A percentile compares a stretch with the other conserved stretches of the same genome.
phyloP scores from a whole-genome alignment of 371 early-diverging fungal species.

The Apophysomyces trapeziformis region DNA sequence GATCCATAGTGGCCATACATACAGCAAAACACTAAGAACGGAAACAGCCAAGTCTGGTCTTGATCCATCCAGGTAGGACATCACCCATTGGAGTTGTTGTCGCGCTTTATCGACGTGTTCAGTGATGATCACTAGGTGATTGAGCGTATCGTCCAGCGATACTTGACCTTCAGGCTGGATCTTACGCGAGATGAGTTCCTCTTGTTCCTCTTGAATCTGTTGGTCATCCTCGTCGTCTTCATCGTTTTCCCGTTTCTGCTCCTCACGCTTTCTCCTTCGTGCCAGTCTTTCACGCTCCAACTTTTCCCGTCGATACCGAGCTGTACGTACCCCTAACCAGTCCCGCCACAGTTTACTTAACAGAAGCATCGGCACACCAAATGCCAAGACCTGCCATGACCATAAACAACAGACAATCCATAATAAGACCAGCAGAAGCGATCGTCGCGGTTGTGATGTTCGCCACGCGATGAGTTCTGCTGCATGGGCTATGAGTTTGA shows the following conservation, averaged over 20 bases:
- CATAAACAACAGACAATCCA: slow-evolving; percentile 39
- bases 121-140: slow-evolving; percentile 34
- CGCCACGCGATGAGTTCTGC: slow-evolving; percentile 30
- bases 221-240: slow-evolving; percentile 26
- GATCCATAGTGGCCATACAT: slow-evolving; percentile 40
- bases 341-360: slow-evolving; percentile 30
- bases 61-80: slow-evolving; percentile 30
- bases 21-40: slow-evolving; percentile 30
- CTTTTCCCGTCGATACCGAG: slow-evolving; percentile 29
- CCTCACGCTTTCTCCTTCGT: slow-evolving; percentile 20
- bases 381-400: slow-evolving; percentile 34
- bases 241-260: slow-evolving; percentile 22
- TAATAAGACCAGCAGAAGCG: slow-evolving; percentile 29
- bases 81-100: not conserved
- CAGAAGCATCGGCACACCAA: slow-evolving; percentile 32
- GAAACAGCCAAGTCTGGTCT: slow-evolving; percentile 26
- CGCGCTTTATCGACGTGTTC: slow-evolving; percentile 26
- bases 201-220: slow-evolving; percentile 28
- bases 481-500: slow-evolving; percentile 17
- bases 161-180: slow-evolving; percentile 32
- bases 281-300: slow-evolving; percentile 32
- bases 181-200: slow-evolving; percentile 35
- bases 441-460: slow-evolving; percentile 26
- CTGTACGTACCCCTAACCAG: slow-evolving; percentile 34
- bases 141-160: slow-evolving; percentile 50